Evolutionary conservation across 2,329 filamentous ascomycete genomes (phyloP).

Genomic region (Botryotinia globosa): DNA sequence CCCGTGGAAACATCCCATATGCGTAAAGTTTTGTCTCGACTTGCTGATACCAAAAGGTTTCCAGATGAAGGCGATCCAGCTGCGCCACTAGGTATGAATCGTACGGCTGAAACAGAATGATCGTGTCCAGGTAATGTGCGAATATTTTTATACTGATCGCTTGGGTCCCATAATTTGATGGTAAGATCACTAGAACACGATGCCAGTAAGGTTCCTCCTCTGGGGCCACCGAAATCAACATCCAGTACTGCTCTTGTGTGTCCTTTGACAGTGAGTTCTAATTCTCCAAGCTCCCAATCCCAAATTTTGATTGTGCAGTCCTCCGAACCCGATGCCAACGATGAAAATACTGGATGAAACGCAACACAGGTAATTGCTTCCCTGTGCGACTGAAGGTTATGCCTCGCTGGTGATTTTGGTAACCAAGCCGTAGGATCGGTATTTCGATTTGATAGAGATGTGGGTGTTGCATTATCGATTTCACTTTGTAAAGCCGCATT

Average conservation of each 20-base stretch:
- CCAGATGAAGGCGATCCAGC: conserved; percentile 75
- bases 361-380: conserved; percentile 81
- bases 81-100: conserved; percentile 82
- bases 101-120: conserved; percentile 83
- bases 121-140: conserved; percentile 87
- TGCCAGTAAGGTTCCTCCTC: conserved; percentile 73
- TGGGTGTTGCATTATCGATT: conserved; percentile 77
- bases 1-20: conserved; percentile 95
- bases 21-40: conserved; percentile 76
- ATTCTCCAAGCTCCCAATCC: conserved; percentile 92
- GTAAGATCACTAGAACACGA: conserved; percentile 74
- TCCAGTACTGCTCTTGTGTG: conserved; percentile 87
- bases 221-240: conserved; percentile 84
- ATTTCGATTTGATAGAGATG: conserved; percentile 70
- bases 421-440: conserved; percentile 85
- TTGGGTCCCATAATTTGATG: conserved; percentile 93
- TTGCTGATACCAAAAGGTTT: conserved; percentile 83
- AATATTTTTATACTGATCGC: conserved; percentile 93
- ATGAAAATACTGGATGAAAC: conserved; percentile 90
- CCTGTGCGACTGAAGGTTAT: conserved; percentile 80
- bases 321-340: conserved; percentile 84
- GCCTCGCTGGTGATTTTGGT: conserved; percentile 75
- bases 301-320: conserved; percentile 95
- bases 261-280: conserved; percentile 86
- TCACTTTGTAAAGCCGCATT: conserved; percentile 73